A percentile compares a stretch with the other conserved stretches of the same genome.
phyloP scores from a whole-genome alignment of 768 basidiomycete species.

The Nidularia sp. region DNA sequence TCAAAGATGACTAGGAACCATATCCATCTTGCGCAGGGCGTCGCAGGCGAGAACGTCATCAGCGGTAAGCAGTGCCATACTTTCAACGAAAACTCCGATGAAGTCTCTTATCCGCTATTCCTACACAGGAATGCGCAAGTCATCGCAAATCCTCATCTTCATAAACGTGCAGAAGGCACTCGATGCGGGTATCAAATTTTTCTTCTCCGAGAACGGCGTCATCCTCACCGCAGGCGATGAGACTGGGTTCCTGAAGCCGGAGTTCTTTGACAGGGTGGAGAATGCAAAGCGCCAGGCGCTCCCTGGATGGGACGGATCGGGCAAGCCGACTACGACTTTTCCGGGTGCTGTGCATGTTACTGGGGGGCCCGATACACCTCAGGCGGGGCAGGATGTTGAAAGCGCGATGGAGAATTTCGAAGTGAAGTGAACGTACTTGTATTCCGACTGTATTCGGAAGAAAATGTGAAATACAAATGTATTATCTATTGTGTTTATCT shows the following conservation, averaged over 20 bases:
- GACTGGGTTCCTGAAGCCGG: slow-evolving; percentile 52
- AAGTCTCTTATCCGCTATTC: background rate
- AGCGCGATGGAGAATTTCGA: background rate
- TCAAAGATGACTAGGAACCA: slow-evolving; percentile 88
- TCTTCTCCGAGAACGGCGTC: slow-evolving; percentile 83
- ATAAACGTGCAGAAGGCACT: slow-evolving; percentile 72
- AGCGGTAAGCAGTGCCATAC: slow-evolving; percentile 52
- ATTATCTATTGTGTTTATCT: slow-evolving; percentile 2
- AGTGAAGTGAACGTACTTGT: background rate
- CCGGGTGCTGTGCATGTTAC: background rate
- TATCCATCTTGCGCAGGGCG: slow-evolving; percentile 86
- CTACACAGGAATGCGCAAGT: slow-evolving; percentile 70
- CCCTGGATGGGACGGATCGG: slow-evolving; percentile 27
- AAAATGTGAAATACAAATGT: background rate
- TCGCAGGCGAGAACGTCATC: slow-evolving; percentile 59
- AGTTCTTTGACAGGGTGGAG: slow-evolving; percentile 72
- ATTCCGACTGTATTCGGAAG: too few species aligned
- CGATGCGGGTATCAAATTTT: slow-evolving; percentile 67
- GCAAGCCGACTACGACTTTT: background rate
- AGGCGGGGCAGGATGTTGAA: slow-evolving; percentile 3
- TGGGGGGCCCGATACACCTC: slow-evolving; percentile 5
- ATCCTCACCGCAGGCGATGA: slow-evolving; percentile 79
- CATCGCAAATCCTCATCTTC: slow-evolving; percentile 78
- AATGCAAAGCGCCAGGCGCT: slow-evolving; percentile 30
- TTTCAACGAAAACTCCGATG: background rate